Base-by-base conservation (phyloP, 495 filamentous ascomycete species). In the Penicillium subrubescens region DNA sequence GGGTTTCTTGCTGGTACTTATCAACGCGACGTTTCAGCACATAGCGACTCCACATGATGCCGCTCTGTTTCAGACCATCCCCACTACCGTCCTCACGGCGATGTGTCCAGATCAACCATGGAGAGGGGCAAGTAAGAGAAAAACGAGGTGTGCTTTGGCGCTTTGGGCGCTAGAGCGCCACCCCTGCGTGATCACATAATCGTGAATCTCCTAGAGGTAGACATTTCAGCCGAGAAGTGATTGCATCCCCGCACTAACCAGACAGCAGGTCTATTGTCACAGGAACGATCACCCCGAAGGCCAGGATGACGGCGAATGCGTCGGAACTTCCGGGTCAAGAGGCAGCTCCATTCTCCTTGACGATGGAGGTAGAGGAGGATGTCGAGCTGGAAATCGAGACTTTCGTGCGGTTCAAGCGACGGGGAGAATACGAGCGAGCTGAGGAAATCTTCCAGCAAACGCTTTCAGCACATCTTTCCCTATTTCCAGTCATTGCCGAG, bases 391-490 rank as follows among this genome's bases (percentile, higher is more conserved):
- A 57, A 44, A 57, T 57, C 55, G 55, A 57, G 55, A 41, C 15
- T 41, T 57, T 57, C 21, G 55, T 57, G 35, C 55, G 55, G 55
- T 57, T 57, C 55, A 57, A 57, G 55, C 55, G 35, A 39, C 55
- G 33, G 21, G 55, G 55, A 21, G 35, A 57, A 29, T 39, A 57
- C 21, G n/a, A 39, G 19, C 33, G 35, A 39, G 55, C 55, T 4
- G 33, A 57, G 35, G 33, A 57, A 41, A 3, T 57, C 3, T 57
- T 57, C 10, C 33, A 57, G 35, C 12, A 48, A 48, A 48, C 19
- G 0, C 44, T 48, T 6, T 48, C 6, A 12, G 19, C 6, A 25
- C 44, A 48, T 25, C 44, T 48, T 8, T 48, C 44, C 19, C 8
- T 48, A 0, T 48, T 48, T 48, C 44, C 44, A 12, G 19, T 48